Percentiles rank a stretch among this genome's conserved stretches.
phyloP scores from a whole-genome alignment of 371 early-diverging fungal species.

The Conidiobolus incongruus region DNA sequence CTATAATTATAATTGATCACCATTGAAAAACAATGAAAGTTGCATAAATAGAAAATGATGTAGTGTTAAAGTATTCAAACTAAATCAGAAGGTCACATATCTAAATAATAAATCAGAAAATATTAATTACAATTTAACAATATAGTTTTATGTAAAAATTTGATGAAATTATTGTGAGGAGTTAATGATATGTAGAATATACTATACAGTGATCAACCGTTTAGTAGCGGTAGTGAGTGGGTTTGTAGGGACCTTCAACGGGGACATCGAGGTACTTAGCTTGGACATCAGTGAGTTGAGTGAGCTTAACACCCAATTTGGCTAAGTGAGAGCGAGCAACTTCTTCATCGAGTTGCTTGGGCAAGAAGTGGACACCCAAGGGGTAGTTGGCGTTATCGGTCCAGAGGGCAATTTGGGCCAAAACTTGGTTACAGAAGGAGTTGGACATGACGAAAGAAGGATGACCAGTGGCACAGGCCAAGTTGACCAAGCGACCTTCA shows the following conservation, averaged over 20 bases:
- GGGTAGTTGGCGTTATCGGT: constrained; percentile 69
- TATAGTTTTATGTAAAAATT: too few species aligned
- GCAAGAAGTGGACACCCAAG: constrained; percentile 93
- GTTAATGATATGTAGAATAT: too few species aligned
- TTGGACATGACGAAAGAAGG: constrained; percentile 98
- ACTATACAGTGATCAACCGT: too few species aligned
- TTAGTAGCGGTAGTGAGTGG: constrained; percentile 69
- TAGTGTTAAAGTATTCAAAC: too few species aligned
- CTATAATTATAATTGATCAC: too few species aligned
- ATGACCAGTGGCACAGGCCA: constrained; percentile 98
- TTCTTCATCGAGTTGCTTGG: constrained; percentile 98
- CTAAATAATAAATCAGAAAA: too few species aligned
- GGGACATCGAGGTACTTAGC: constrained; percentile 73
- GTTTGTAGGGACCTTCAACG: constrained; percentile 88
- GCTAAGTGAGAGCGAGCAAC: constrained; percentile 90
- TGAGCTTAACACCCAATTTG: constrained; percentile 87
- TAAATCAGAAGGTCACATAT: too few species aligned
- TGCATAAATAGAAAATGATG: too few species aligned
- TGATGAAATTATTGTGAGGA: too few species aligned
- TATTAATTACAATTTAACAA: too few species aligned
- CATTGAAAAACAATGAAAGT: too few species aligned
- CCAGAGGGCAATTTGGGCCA: constrained; percentile 98
- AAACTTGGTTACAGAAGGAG: constrained; percentile 97
- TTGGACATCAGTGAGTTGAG: constrained; percentile 45
- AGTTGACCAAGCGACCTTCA: constrained; percentile 97